A percentile compares a stretch with the other conserved stretches of the same genome.
phyloP scores from a whole-genome alignment of 1,139 yeast genomes.

The Protomyces inundatus region DNA sequence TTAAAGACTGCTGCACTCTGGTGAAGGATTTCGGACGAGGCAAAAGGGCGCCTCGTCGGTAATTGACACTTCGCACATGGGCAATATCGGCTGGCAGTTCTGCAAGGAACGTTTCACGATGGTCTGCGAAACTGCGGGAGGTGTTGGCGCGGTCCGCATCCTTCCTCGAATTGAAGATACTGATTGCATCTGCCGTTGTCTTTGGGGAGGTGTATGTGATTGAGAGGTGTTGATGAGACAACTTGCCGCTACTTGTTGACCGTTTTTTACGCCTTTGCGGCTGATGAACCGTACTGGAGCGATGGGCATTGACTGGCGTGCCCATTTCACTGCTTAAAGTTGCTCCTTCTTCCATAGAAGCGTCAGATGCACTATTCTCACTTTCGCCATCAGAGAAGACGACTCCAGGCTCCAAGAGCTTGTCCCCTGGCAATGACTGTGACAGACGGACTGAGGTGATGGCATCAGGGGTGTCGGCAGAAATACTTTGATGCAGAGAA shows the following conservation, averaged over 20 bases:
- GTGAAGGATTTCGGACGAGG: constrained; percentile 17
- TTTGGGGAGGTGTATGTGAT: constrained; percentile 13
- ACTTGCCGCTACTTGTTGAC: neutral
- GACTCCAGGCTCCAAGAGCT: neutral
- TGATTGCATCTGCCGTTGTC: constrained; percentile 19
- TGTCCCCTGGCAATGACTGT: constrained; percentile 3
- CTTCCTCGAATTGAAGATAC: constrained; percentile 2
- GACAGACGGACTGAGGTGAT: neutral
- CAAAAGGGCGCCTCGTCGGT: constrained; percentile 18
- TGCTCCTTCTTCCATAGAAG: neutral
- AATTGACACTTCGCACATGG: constrained; percentile 17
- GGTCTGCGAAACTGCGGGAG: neutral
- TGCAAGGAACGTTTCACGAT: constrained; percentile 12
- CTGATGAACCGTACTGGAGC: neutral
- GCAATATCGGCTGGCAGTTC: constrained; percentile 23
- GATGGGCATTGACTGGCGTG: neutral
- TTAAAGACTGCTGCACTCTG: constrained; percentile 12
- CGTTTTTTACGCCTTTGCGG: neutral
- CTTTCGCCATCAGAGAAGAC: constrained; percentile 1
- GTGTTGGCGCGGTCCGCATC: neutral
- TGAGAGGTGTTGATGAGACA: neutral
- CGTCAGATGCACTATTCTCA: constrained; percentile 3
- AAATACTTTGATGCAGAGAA: constrained; percentile 16
- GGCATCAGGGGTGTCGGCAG: neutral
- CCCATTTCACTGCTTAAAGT: too few species aligned